These are phyloP conservation scores for Tolypocladium ovalisporum DNA, from an alignment of 2,329 filamentous ascomycete genomes.

Conservation along the genomic window DNA sequence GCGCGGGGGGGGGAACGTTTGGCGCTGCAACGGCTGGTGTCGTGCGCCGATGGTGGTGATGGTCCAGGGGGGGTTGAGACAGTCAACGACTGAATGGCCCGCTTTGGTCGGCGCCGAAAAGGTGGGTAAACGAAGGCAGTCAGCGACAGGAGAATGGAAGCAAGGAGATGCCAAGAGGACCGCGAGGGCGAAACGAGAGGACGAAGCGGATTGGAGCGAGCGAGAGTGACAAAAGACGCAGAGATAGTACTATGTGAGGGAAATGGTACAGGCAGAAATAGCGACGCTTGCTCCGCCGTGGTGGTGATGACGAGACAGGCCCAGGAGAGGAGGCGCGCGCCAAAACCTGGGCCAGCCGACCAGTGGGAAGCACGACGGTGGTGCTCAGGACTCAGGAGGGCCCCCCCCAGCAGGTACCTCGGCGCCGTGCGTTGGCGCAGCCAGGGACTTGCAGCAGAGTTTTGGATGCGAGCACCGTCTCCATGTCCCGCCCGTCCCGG, in stretches of 20 bases:
- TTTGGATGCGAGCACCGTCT: not conserved
- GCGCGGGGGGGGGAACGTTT: not conserved
- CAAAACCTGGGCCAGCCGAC: slow-evolving; percentile 1
- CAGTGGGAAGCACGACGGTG: not conserved
- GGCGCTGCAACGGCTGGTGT: not conserved
- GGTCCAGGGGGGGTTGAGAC: not conserved
- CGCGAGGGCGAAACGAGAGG: not conserved
- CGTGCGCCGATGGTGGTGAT: not conserved
- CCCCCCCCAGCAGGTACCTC: not conserved
- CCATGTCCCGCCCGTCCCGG: not conserved
- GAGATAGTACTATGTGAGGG: not conserved
- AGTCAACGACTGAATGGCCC: not conserved
- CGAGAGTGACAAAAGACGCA: not conserved
- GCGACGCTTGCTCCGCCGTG: not conserved
- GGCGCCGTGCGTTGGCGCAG: not conserved
- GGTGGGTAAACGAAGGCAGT: not conserved
- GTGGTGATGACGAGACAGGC: not conserved
- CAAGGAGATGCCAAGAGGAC: not conserved
- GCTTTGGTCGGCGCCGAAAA: not conserved
- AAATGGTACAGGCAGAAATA: not conserved
- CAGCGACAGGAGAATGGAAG: not conserved
- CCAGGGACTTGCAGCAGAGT: slow-evolving; percentile 1
- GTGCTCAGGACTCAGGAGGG: not conserved
- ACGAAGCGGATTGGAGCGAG: not conserved
- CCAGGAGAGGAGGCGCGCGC: not conserved